phyloP scores from a whole-genome alignment of 2,329 filamentous ascomycete species.

The Tolypocladium amazonense region DNA sequence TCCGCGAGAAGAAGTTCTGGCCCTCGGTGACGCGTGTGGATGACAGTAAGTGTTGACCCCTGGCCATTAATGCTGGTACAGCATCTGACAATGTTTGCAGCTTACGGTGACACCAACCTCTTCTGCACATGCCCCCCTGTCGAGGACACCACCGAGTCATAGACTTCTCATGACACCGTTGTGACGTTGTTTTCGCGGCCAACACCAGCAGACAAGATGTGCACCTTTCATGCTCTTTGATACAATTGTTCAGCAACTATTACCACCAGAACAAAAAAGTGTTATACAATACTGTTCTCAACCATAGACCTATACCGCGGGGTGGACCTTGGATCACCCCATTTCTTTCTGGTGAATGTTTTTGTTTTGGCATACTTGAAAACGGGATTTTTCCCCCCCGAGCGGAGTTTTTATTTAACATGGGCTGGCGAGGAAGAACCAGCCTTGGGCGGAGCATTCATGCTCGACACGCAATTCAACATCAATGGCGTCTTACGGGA shows the following conservation, averaged over 20 bases:
- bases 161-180: not conserved
- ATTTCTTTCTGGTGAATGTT: not conserved
- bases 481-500: constrained; percentile 7
- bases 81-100: constrained; percentile 27
- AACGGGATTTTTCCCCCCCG: not conserved
- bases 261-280: not conserved
- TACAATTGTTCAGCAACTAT: not conserved
- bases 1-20: constrained; percentile 98
- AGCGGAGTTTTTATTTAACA: constrained; percentile 1
- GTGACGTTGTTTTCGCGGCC: not conserved
- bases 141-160: constrained; percentile 40
- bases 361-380: not conserved
- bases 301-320: not conserved
- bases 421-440: not conserved
- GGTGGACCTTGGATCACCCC: not conserved
- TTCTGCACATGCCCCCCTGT: constrained; percentile 93
- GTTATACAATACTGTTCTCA: not conserved
- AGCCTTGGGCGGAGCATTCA: not conserved
- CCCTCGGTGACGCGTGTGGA: constrained; percentile 77
- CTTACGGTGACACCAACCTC: constrained; percentile 82
- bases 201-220: not conserved
- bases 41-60: constrained; percentile 53
- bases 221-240: not conserved
- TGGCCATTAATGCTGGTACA: not conserved
- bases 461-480: constrained; percentile 9